Percentiles rank a stretch among this genome's conserved stretches.
These are phyloP conservation scores for Cutaneotrichosporon sp. DNA, from an alignment of 1,284 basidiomycete genomes.

Conservation along the genomic window DNA sequence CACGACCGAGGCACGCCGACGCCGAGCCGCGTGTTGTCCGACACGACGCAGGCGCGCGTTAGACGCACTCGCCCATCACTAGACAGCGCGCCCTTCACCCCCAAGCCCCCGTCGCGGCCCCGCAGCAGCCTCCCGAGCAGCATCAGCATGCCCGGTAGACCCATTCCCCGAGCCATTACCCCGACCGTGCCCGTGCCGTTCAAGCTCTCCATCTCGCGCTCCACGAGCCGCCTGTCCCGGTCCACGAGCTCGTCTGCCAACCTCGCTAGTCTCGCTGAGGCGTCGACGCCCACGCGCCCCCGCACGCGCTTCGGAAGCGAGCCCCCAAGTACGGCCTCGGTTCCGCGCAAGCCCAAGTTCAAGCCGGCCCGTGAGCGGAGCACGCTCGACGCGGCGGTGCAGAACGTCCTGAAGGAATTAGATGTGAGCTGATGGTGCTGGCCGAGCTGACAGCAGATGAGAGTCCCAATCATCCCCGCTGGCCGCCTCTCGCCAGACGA, in stretches of 20 bases:
- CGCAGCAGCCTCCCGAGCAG: neutral
- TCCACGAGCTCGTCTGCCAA: constrained; percentile 1
- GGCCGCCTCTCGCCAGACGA: constrained; percentile 36
- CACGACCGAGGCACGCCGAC: neutral
- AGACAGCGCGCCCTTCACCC: constrained; percentile 1
- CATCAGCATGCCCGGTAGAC: neutral
- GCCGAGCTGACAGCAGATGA: constrained; percentile 56
- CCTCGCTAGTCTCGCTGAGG: neutral
- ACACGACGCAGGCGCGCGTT: constrained; percentile 1
- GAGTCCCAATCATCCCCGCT: constrained; percentile 76
- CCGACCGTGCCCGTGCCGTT: constrained; percentile 21
- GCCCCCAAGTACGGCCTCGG: neutral
- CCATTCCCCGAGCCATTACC: constrained; percentile 3
- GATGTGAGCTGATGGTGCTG: no score
- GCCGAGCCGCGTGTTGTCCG: neutral
- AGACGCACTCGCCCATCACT: constrained; percentile 16
- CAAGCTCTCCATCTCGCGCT: neutral
- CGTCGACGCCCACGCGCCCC: constrained; percentile 7
- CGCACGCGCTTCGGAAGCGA: constrained; percentile 3
- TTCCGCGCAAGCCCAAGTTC: neutral
- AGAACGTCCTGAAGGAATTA: constrained; percentile 83
- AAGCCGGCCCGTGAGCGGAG: constrained; percentile 61
- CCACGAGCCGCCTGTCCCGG: constrained; percentile 5
- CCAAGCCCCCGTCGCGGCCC: neutral
- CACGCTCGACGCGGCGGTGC: constrained; percentile 88